Evolutionary conservation across 2,329 filamentous ascomycete species (phyloP).

Genomic region (Talaromyces sp.): DNA sequence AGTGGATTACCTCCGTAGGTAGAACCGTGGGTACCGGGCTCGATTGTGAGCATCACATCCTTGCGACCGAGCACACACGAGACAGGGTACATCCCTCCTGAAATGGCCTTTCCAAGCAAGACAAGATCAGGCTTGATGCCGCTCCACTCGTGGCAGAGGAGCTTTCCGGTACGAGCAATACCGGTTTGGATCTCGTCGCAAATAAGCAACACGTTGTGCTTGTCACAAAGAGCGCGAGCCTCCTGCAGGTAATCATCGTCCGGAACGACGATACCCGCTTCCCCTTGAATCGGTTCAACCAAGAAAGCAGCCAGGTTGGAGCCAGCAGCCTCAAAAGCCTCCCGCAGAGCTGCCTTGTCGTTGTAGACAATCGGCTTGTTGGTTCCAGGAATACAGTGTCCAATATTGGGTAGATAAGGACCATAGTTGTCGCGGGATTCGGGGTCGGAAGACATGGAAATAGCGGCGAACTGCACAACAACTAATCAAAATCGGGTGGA

Average conservation of each 20-base stretch:
- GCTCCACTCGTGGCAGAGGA: conserved; percentile 92
- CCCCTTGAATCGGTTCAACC: conserved; percentile 94
- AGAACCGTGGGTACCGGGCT: conserved; percentile 93
- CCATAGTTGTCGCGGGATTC: conserved; percentile 97
- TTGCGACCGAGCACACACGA: conserved; percentile 83
- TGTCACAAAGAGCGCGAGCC: conserved; percentile 80
- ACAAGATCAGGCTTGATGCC: conserved; percentile 94
- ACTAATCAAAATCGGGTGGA: neutral
- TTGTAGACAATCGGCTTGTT: conserved; percentile 79
- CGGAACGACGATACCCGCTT: conserved; percentile 93
- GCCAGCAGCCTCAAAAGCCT: conserved; percentile 73
- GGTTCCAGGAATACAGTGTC: conserved; percentile 70
- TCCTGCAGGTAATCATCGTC: conserved; percentile 80
- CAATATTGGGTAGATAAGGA: conserved; percentile 86
- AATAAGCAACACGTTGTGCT: conserved; percentile 93
- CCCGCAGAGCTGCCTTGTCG: conserved; percentile 74
- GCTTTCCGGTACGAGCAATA: conserved; percentile 87
- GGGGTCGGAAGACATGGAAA: conserved; percentile 91
- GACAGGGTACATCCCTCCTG: conserved; percentile 98
- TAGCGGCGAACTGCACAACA: conserved; percentile 72
- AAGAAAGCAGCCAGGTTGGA: conserved; percentile 87
- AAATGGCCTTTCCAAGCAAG: conserved; percentile 94
- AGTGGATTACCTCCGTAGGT: conserved; percentile 98
- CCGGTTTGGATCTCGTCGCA: conserved; percentile 99
- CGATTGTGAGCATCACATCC: conserved; percentile 92